These are phyloP conservation scores for Cladorrhinum sp. DNA, from an alignment of 2,329 filamentous ascomycete genomes.

Conservation along the genomic window DNA sequence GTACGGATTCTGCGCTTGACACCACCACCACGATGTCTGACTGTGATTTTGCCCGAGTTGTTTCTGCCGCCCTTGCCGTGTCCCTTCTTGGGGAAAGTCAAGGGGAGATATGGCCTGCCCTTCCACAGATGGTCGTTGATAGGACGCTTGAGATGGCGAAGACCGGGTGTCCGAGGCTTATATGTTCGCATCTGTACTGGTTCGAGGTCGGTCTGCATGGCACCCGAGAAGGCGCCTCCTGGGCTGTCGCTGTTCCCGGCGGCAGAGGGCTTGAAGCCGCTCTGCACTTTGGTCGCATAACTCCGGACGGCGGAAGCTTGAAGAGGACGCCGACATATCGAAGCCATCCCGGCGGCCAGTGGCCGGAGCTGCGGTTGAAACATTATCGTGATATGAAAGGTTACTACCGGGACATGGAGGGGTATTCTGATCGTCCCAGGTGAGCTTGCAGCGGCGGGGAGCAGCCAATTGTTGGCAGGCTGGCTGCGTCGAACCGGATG, in stretches of 20 bases:
- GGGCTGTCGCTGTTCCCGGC: constrained; percentile 2
- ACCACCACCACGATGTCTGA: constrained; percentile 89
- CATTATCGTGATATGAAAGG: constrained; percentile 43
- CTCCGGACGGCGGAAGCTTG: constrained; percentile 22
- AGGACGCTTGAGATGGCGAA: constrained; percentile 85
- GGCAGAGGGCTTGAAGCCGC: constrained; percentile 12
- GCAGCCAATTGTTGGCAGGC: neutral
- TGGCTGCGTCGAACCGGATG: neutral
- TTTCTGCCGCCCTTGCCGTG: constrained; percentile 92
- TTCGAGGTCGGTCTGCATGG: constrained; percentile 31
- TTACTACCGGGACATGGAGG: constrained; percentile 11
- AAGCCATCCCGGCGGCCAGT: constrained; percentile 30
- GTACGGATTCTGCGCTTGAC: constrained; percentile 87
- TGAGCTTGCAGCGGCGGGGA: neutral
- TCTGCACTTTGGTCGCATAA: constrained; percentile 25
- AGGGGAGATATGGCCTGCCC: constrained; percentile 73
- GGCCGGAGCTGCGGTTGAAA: constrained; percentile 63
- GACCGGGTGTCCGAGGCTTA: constrained; percentile 87
- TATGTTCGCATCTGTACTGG: constrained; percentile 70
- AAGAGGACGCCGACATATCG: constrained; percentile 25
- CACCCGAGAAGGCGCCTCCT: constrained; percentile 14
- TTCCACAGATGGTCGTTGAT: constrained; percentile 98
- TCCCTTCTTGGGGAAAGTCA: constrained; percentile 91
- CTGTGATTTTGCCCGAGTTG: constrained; percentile 77
- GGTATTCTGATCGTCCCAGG: neutral